phyloP scores from a whole-genome alignment of 73 alveolate species.

The Blepharisma stoltei region DNA sequence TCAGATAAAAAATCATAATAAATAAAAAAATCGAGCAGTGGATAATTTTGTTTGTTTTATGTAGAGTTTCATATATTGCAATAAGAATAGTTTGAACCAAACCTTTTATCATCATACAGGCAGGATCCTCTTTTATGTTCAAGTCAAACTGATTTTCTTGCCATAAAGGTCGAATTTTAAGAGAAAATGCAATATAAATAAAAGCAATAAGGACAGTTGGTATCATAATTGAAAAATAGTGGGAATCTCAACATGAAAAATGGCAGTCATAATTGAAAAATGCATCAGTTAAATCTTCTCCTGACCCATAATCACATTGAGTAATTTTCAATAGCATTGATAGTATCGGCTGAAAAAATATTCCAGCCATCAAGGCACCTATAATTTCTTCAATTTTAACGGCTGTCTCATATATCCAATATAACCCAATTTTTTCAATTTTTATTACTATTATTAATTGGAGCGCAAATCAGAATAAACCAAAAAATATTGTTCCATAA shows the following conservation, averaged over 20 bases:
- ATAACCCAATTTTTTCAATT: no score
- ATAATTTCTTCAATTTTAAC: no score
- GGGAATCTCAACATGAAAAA: neutral
- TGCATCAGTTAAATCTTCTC: neutral
- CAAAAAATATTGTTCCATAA: no score
- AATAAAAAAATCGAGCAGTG: neutral
- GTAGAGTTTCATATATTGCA: neutral
- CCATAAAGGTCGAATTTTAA: neutral
- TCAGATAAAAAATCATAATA: neutral
- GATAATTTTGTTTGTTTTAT: neutral
- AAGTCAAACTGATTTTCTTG: neutral
- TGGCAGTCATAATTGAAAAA: neutral
- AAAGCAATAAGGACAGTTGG: neutral
- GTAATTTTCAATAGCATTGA: neutral
- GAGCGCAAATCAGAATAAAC: no score
- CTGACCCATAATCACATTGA: neutral
- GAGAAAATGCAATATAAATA: neutral
- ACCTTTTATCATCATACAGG: neutral
- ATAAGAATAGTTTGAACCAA: neutral
- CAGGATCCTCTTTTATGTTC: neutral
- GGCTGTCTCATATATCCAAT: no score
- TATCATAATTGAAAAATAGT: neutral
- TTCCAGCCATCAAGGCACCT: neutral
- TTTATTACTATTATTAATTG: no score
- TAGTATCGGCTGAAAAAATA: neutral